Evolutionary conservation across 345 rosid genomes (phyloP).

Genomic region (Aquilaria yunnanensis): DNA sequence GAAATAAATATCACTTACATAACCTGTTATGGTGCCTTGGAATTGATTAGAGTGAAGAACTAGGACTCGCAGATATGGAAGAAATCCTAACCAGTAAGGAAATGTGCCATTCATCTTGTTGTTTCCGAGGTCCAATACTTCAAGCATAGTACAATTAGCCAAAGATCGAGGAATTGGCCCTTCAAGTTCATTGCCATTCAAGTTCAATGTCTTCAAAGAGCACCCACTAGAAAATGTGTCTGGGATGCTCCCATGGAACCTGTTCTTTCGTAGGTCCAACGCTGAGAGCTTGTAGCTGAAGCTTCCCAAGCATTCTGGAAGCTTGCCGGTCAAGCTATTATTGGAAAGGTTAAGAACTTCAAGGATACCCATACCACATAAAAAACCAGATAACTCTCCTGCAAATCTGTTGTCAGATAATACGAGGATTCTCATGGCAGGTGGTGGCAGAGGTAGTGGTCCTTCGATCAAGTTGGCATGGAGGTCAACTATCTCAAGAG

Average conservation of each 20-base stretch:
- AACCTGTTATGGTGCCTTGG: background rate
- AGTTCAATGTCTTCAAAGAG: conserved; percentile 7
- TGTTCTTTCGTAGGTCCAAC: conserved; percentile 12
- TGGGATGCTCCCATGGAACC: conserved; percentile 10
- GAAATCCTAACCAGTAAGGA: conserved; percentile 22
- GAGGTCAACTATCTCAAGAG: conserved; percentile 13
- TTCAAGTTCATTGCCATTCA: conserved; percentile 16
- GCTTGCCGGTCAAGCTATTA: conserved; percentile 22
- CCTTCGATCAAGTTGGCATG: conserved; percentile 16
- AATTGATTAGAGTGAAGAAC: conserved; percentile 17
- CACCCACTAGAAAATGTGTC: background rate
- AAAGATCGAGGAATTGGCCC: conserved; percentile 19
- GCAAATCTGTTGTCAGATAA: conserved; percentile 10
- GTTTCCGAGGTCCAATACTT: conserved; percentile 25
- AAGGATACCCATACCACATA: conserved; percentile 14
- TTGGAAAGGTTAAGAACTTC: background rate
- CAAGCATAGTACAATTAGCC: conserved; percentile 11
- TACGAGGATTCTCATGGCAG: background rate
- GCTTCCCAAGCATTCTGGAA: conserved; percentile 14
- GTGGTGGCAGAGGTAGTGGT: conserved; percentile 15
- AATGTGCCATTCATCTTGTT: conserved; percentile 23
- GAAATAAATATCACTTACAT: background rate
- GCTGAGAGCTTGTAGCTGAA: background rate
- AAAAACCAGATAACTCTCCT: conserved; percentile 7
- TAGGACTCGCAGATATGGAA: conserved; percentile 18